Evolutionary conservation across 2,329 filamentous ascomycete genomes (phyloP), one percentile per base, ranked within the genome.

Genomic region (Graphiopsis chlorocephala): DNA sequence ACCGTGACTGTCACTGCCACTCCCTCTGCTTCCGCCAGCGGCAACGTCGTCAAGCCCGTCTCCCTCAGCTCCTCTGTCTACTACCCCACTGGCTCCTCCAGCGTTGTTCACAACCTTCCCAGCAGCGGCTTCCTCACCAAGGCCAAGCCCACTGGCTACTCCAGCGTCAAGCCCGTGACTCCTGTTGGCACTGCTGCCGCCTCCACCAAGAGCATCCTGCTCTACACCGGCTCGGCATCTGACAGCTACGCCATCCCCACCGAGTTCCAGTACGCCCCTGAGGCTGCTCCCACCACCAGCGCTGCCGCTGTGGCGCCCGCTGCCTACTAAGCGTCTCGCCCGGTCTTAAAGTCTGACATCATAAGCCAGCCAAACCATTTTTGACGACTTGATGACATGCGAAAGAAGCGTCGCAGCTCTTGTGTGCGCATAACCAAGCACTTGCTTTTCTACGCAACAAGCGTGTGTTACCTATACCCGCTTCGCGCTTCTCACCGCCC

Each of bases 61-160:
- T 67, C 68, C 57, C 70, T 69, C 55, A 71, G 65, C 69, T 57
- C 66, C 17, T 23, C 67, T 31, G 66, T 66, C 35, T 74, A 69
- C 69, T 73, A 73, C 70, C 71, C 71, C 20, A 72, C 68, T 29
- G 65, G 61, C 63, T 31, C 55, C 45, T 64, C 64, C 50, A 65
- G 53, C 60, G 55, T 61, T 33, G 56, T 65, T 47, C 60, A 52
- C 53, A 63, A 50, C 38, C 64, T 57, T 66, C 47, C 65, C 26
- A 69, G 67, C 69, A 71, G 71, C 42, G 72, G 72, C 63, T 73
- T 73, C 69, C 60, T 73, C 61, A 74, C 72, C 63, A 66, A 71
- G 58, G 67, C 68, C 69, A 71, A 68, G 66, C 66, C 69, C n/a
- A 66, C 63, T 23, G 65, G 61, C 64, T 52, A 42, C 35, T 61